Evolutionary conservation across 1,284 basidiomycete species (phyloP).

Genomic region (Fomitopsis schrenkii): DNA sequence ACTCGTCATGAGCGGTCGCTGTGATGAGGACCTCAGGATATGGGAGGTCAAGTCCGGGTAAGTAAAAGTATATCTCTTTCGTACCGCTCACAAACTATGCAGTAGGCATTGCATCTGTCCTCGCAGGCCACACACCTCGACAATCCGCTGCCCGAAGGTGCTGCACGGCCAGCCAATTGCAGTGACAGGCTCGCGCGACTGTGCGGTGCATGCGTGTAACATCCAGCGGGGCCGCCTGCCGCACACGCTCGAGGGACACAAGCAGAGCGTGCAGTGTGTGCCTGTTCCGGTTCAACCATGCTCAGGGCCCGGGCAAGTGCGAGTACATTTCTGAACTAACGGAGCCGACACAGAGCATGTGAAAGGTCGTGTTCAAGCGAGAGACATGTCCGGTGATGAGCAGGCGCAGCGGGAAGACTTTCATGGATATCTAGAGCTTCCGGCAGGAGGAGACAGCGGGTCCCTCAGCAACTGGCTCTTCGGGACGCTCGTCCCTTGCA

Average conservation of each 20-base stretch:
- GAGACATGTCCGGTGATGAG: slow-evolving; percentile 84
- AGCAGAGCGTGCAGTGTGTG: slow-evolving; percentile 86
- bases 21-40: slow-evolving; percentile 85
- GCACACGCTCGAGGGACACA: slow-evolving; percentile 77
- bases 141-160: slow-evolving; percentile 89
- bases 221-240: slow-evolving; percentile 74
- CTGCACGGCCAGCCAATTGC: slow-evolving; percentile 86
- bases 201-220: slow-evolving; percentile 91
- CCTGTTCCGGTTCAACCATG: slow-evolving; percentile 65
- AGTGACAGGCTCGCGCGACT: slow-evolving; percentile 86
- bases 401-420: slow-evolving; percentile 79
- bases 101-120: slow-evolving; percentile 67
- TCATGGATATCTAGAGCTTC: slow-evolving; percentile 87
- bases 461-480: too few species aligned
- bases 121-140: slow-evolving; percentile 88
- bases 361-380: slow-evolving; percentile 79
- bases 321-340: slow-evolving; percentile 73
- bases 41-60: slow-evolving; percentile 90
- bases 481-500: too few species aligned
- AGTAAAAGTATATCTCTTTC: slow-evolving; percentile 10
- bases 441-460: slow-evolving; percentile 32
- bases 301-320: slow-evolving; percentile 41
- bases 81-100: not conserved
- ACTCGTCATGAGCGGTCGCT: slow-evolving; percentile 90
- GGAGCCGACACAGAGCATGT: slow-evolving; percentile 78